Evolutionary conservation across 116 monocot genomes (phyloP), one percentile per base, ranked within the genome.

Genomic region (Cymodocea nodosa): DNA sequence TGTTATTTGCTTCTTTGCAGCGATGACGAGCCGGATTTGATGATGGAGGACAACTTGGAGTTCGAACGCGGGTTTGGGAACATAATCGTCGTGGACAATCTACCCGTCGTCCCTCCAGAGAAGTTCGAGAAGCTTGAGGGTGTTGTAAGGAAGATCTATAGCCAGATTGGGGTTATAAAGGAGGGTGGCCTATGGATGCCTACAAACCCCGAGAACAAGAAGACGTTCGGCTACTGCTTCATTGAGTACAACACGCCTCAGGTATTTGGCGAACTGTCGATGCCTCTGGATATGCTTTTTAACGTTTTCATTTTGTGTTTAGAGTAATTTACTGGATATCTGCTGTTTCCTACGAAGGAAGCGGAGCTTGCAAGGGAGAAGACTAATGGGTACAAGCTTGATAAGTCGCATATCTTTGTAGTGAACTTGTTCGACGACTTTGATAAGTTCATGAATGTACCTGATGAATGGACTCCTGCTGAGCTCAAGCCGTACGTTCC

Each of bases 121-220:
- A 94, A 94, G 66, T 89, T 84, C 70, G 89, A 89, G 56, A 94
- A 94, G 78, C 77, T 94, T 14, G 94, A 86, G 52, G 76, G 77
- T 12, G 94, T 94, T 11, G 36, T 94, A 14, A 75, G 82, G 23
- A 94, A 94, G 70, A 94, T 94, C 39, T 89, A 82, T 62, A 71
- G 77, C 49, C 86, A 89, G 69, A 84, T 84, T 58, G 94, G 94
- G 4, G 71, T 73, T 13, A 84, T 94, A 0, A 79, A 57, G 60
- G 89, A 89, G 52, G 84, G 72, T 0, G 94, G 94, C 5, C 67
- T 94, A 19, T 86, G 80, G 80, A 94, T 94, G 89, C 94, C 94
- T 0, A 73, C 77, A 2, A 75, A 89, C 53, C 73, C 78, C 0
- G 82, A 89, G 14, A 86, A 76, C 7, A 56, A 84, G 36, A 89